A percentile compares a stretch with the other conserved stretches of the same genome.
phyloP scores from a whole-genome alignment of 2,329 filamentous ascomycete genomes.

The Aspergillus calidoustus region DNA sequence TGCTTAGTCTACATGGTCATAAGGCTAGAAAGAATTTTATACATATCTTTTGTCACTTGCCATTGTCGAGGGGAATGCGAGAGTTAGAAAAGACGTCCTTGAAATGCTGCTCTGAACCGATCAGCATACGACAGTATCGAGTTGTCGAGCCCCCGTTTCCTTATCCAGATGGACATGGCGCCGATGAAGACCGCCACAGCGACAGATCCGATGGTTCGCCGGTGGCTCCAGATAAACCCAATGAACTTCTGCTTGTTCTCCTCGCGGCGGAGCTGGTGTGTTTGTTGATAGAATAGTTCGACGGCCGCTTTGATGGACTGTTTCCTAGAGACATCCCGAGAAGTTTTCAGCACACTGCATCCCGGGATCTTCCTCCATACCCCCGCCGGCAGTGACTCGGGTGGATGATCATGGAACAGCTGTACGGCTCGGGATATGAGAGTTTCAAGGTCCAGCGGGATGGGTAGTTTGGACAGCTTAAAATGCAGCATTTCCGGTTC shows the following conservation, averaged over 20 bases:
- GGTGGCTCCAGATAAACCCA: conserved; percentile 65
- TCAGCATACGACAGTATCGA: conserved; percentile 40
- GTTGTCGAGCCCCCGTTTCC: conserved; percentile 49
- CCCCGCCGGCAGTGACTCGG: conserved; percentile 65
- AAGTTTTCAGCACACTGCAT: conserved; percentile 85
- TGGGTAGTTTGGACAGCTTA: conserved; percentile 83
- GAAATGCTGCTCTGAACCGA: conserved; percentile 32
- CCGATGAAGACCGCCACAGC: conserved; percentile 71
- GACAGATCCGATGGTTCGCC: conserved; percentile 65
- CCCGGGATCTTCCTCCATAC: conserved; percentile 74
- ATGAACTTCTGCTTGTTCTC: conserved; percentile 61
- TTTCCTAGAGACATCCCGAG: conserved; percentile 57
- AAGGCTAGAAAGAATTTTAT: not conserved
- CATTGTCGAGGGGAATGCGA: not conserved
- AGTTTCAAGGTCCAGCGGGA: conserved; percentile 76
- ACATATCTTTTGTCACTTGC: not conserved
- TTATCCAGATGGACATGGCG: conserved; percentile 69
- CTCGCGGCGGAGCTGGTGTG: conserved; percentile 69
- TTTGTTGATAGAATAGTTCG: conserved; percentile 71
- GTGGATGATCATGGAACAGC: conserved; percentile 71
- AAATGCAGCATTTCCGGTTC: conserved; percentile 93
- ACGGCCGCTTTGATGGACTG: conserved; percentile 71
- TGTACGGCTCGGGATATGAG: conserved; percentile 69
- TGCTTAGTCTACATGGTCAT: conserved; percentile 1
- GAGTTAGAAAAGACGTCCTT: conserved; percentile 19